Evolutionary conservation across 495 filamentous ascomycete genomes (phyloP).

Genomic region (Hypoxylon fuscum): DNA sequence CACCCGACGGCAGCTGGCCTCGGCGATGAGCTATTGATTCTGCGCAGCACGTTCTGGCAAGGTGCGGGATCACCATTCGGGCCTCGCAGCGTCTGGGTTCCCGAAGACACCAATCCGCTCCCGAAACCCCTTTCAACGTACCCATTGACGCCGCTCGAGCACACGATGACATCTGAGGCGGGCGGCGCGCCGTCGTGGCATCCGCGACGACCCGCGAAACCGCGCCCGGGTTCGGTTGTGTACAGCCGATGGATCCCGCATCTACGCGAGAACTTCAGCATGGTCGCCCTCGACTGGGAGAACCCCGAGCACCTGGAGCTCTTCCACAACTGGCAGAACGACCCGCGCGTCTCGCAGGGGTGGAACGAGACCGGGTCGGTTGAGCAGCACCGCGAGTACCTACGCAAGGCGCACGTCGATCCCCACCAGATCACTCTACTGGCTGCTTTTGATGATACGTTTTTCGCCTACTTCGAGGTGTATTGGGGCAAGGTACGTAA

Average conservation of each 20-base stretch:
- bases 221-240: no score
- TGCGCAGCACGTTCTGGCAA: constrained; percentile 71
- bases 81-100: constrained; percentile 67
- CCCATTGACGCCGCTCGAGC: constrained; percentile 63
- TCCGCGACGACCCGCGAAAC: no score
- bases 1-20: constrained; percentile 51
- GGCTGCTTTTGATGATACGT: constrained; percentile 66
- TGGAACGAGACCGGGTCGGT: constrained; percentile 74
- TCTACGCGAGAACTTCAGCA: constrained; percentile 70
- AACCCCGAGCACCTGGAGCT: constrained; percentile 63
- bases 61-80: constrained; percentile 72
- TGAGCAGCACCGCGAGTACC: constrained; percentile 70
- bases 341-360: constrained; percentile 72
- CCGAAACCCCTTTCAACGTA: constrained; percentile 58
- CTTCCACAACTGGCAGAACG: constrained; percentile 76
- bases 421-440: constrained; percentile 70
- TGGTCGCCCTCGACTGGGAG: constrained; percentile 67
- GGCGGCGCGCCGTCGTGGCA: constrained; percentile 55
- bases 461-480: constrained; percentile 74
- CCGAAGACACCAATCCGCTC: constrained; percentile 45
- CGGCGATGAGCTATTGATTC: constrained; percentile 50
- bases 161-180: constrained; percentile 66
- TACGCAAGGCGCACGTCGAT: constrained; percentile 66
- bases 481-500: constrained; percentile 73
- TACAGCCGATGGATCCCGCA: constrained; percentile 77